A percentile compares a stretch with the other conserved stretches of the same genome.
Conservation (phyloP, 1,284 basidiomycete species). For the Ustilago esculenta region DNA sequence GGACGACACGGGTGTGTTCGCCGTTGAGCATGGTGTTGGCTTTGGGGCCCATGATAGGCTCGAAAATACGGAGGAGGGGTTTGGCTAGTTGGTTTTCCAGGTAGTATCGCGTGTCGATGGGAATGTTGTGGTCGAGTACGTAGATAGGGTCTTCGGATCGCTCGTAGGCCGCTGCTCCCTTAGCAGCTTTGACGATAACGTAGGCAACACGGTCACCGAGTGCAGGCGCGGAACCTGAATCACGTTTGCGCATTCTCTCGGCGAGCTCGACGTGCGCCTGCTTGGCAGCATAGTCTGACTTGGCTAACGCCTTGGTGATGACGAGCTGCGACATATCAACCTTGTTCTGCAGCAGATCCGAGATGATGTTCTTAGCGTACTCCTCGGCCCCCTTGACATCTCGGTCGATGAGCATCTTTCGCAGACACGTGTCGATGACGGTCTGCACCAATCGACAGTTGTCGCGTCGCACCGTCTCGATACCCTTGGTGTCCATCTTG, state of each 20-base stretch:
- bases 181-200: slow-evolving; percentile 66
- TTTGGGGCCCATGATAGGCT: slow-evolving; percentile 64
- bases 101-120: slow-evolving; percentile 67
- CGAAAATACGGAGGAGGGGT: slow-evolving; percentile 66
- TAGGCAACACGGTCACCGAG: slow-evolving; percentile 66
- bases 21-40: slow-evolving; percentile 59
- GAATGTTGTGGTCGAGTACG: slow-evolving; percentile 66
- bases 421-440: slow-evolving; percentile 65
- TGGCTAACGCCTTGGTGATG: slow-evolving; percentile 66
- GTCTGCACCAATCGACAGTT: slow-evolving; percentile 67
- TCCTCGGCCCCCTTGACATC: slow-evolving; percentile 66
- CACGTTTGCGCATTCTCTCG: slow-evolving; percentile 66
- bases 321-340: slow-evolving; percentile 67
- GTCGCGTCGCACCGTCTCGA: slow-evolving; percentile 67
- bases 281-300: slow-evolving; percentile 65
- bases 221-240: slow-evolving; percentile 65
- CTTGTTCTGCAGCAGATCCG: slow-evolving; percentile 66
- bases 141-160: slow-evolving; percentile 66
- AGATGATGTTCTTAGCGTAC: slow-evolving; percentile 65
- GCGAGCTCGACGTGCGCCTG: slow-evolving; percentile 66
- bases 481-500: slow-evolving; percentile 68
- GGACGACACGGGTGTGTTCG: slow-evolving; percentile 64
- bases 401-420: slow-evolving; percentile 67
- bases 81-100: slow-evolving; percentile 66
- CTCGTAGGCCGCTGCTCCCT: slow-evolving; percentile 65